Base-by-base conservation (phyloP, 176 grass and related monocot species). In the Areca catechu region DNA sequence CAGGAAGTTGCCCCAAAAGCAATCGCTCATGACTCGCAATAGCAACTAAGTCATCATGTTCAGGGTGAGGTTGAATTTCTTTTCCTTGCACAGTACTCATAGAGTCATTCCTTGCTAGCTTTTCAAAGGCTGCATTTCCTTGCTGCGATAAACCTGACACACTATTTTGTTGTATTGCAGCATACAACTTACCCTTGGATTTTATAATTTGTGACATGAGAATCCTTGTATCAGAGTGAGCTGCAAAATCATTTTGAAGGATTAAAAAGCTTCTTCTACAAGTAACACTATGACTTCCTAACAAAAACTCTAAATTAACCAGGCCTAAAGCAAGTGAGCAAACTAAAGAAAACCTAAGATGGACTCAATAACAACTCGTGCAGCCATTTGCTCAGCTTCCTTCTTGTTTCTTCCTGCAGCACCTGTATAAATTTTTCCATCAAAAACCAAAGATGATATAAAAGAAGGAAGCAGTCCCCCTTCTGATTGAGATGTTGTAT, bases 371-470 rank as follows among this genome's bases (percentile, higher is more conserved):
- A 48, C 82, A 65, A 27, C 54, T 72, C 58, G 62, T 68, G 82
- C 89, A 54, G 77, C 79, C 57, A 53, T 78, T 23, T 95, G 85
- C 75, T 95, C 72, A 7, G 81, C 81, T 5, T 77, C 71, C 75
- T 82, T 95, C 78, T 82, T 95, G 61, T 15, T 82, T 27, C 4
- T 58, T 60, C 61, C 75, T 70, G 52, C 19, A 62, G 59, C 75
- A 78, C 89, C 81, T 27, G 25, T 54, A 62, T 85, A 95, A 9
- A 17, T 74, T 20, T 56, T 74, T 22, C 78, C 78, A 62, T 74
- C 60, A 34, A 89, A 74, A 15, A 60, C 54, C 60, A 95, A 74
- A 20, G 71, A 77, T 54, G 78, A 64, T 67, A 71, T 37, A 80
- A 68, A 85, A 12, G 58, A 10, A 9, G 17, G 50, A 48, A 56